Conservation (phyloP, 2,329 filamentous ascomycete species). For the Canariomyces notabilis region DNA sequence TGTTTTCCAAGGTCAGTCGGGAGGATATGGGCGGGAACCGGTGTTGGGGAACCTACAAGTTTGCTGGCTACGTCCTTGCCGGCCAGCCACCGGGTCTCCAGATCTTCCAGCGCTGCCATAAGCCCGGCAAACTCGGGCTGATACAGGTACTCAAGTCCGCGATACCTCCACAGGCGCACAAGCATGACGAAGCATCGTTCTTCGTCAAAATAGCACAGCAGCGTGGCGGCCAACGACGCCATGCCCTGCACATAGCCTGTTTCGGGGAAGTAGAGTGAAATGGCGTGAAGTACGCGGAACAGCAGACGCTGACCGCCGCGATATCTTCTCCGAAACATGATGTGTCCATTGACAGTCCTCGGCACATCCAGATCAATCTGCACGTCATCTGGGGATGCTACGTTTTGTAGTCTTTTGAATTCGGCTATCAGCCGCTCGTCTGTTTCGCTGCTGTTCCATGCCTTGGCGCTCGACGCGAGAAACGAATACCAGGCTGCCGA, state of each 20-base stretch:
- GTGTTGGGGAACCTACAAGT: constrained; percentile 55
- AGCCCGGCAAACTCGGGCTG: constrained; percentile 77
- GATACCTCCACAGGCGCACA: constrained; percentile 85
- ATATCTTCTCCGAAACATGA: constrained; percentile 94
- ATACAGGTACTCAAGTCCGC: constrained; percentile 82
- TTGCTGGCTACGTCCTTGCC: constrained; percentile 72
- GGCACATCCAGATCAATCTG: constrained; percentile 98
- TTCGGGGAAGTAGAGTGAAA: constrained; percentile 85
- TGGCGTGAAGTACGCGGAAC: constrained; percentile 86
- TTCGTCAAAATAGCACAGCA: constrained; percentile 96
- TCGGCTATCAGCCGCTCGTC: constrained; percentile 67
- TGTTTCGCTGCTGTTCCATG: constrained; percentile 54
- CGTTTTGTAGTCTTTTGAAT: constrained; percentile 68
- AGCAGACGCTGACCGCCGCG: constrained; percentile 85
- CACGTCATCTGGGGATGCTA: constrained; percentile 80
- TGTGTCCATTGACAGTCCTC: constrained; percentile 87
- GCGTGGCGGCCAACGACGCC: constrained; percentile 85
- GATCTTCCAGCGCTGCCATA: constrained; percentile 79
- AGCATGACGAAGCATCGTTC: constrained; percentile 94
- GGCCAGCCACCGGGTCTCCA: constrained; percentile 75
- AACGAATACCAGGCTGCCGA: constrained; percentile 94
- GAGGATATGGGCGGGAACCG: too few relatives aligned
- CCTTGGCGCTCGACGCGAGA: constrained; percentile 69
- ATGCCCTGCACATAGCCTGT: constrained; percentile 98
- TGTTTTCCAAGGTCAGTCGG: constrained; percentile 35